A percentile compares a stretch with the other conserved stretches of the same genome.
Evolutionary conservation across 345 rosid genomes (phyloP).

Genomic region (Brassica carinata): DNA sequence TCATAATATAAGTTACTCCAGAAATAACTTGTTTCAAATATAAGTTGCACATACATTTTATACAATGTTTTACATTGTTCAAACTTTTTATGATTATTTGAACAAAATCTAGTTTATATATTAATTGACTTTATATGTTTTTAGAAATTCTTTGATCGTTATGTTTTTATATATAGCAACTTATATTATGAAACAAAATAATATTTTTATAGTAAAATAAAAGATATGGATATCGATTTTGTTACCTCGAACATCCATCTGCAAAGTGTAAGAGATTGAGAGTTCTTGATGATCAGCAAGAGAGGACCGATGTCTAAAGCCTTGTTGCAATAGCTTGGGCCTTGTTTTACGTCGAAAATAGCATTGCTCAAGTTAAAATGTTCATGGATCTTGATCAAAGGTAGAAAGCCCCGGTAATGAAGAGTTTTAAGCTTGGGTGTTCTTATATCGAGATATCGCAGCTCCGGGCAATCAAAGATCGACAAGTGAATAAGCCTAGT

Average conservation of each 20-base stretch:
- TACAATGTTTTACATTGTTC: too few species aligned
- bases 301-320: slow-evolving; percentile 43
- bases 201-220: background rate
- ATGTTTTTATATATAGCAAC: too few species aligned
- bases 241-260: slow-evolving; percentile 67
- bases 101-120: too few species aligned
- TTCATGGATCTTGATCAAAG: slow-evolving; percentile 49
- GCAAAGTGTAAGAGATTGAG: slow-evolving; percentile 53
- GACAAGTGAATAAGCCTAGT: slow-evolving; percentile 51
- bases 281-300: slow-evolving; percentile 57
- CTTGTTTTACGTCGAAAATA: slow-evolving; percentile 54
- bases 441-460: slow-evolving; percentile 46
- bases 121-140: too few species aligned
- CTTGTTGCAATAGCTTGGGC: slow-evolving; percentile 35
- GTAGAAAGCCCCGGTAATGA: slow-evolving; percentile 46
- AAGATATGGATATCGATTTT: background rate
- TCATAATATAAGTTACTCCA: too few species aligned
- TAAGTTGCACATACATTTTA: too few species aligned
- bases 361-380: slow-evolving; percentile 60
- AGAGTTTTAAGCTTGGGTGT: slow-evolving; percentile 48
- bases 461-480: slow-evolving; percentile 46
- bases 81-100: too few species aligned
- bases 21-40: too few species aligned
- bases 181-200: too few species aligned
- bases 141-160: too few species aligned